Evolutionary conservation across 2,329 filamentous ascomycete genomes (phyloP).

Genomic region (Neofusicoccum cordaticola): DNA sequence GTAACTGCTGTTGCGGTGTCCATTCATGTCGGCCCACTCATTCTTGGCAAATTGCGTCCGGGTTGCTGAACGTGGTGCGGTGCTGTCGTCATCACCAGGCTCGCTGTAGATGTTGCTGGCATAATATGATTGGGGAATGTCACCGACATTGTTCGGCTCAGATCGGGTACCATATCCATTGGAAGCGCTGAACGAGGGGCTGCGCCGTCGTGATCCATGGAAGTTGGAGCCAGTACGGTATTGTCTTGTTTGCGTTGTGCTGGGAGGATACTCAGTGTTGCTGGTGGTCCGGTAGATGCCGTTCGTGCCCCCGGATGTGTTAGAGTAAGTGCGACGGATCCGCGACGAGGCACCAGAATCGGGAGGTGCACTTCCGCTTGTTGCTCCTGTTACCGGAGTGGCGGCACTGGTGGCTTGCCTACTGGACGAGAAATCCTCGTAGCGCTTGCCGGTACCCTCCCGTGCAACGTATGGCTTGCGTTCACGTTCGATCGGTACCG

Average conservation of each 20-base stretch:
- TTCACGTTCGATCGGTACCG: slow-evolving; percentile 61
- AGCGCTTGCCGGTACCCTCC: slow-evolving; percentile 58
- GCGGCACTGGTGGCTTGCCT: slow-evolving; percentile 15
- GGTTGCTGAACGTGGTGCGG: neutral
- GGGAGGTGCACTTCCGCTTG: slow-evolving; percentile 19
- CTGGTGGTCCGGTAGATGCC: neutral
- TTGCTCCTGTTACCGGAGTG: slow-evolving; percentile 22
- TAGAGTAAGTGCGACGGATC: slow-evolving; percentile 32
- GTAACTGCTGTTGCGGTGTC: slow-evolving; percentile 6
- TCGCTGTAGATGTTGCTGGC: slow-evolving; percentile 30
- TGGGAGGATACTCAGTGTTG: slow-evolving; percentile 27
- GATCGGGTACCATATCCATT: slow-evolving; percentile 33
- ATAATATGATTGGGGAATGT: slow-evolving; percentile 32
- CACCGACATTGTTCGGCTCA: slow-evolving; percentile 31
- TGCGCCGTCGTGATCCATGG: slow-evolving; percentile 28
- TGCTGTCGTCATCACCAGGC: slow-evolving; percentile 29
- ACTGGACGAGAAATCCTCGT: slow-evolving; percentile 35
- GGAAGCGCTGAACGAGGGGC: slow-evolving; percentile 28
- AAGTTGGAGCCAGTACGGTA: slow-evolving; percentile 25
- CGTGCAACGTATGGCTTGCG: slow-evolving; percentile 62
- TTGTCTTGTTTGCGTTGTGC: slow-evolving; percentile 19
- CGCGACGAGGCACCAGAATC: slow-evolving; percentile 26
- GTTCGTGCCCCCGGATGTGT: slow-evolving; percentile 24
- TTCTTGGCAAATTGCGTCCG: slow-evolving; percentile 25
- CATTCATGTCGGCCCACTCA: slow-evolving; percentile 23